Base-by-base conservation (phyloP, 2,329 filamentous ascomycete species). In the Phymatotrichopsis omnivora region DNA sequence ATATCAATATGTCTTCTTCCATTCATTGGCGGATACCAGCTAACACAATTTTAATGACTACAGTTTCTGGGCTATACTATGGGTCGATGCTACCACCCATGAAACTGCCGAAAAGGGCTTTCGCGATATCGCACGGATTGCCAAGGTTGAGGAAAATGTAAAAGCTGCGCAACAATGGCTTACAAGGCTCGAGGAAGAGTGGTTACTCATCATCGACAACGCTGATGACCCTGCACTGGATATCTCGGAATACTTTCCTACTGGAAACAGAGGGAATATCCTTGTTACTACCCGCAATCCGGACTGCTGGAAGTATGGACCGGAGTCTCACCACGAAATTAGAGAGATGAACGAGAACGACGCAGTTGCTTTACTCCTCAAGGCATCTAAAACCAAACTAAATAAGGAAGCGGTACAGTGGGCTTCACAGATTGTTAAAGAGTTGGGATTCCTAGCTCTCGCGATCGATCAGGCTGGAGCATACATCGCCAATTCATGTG, bases 151-250 rank as follows among this genome's bases (percentile, higher is more conserved):
- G 5, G 31, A 34, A 16, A 11, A 5, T 17, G 17, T 11, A 51
- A 35, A 49, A 28, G 17, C 47, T 7, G 51, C 56, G 8, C 56
- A 48, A 24, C 58, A 56, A 42, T 23, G 52, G 6, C 61, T 55
- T 53, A 42, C 64, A 4, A 34, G 56, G 8, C 38, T 49, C 10
- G 38, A 34, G 22, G 20, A 51, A 42, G n/a, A 52, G 19, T 64
- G 61, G 62, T 56, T 65, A 17, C 56, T 64, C 12, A 57, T 68
- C 5, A 60, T 68, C 28, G 65, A 69, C 52, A 68, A 68, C 49
- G 65, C 63, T 3, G 65, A 69, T 57, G 29, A 43, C 22, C 62
- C 5, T 46, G 59, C 0, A 37, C 62, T 12, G 57, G 64, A 37
- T 59, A 61, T 42, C 51, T 56, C 39, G 52, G 41, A 57, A 67